phyloP scores from a whole-genome alignment of 306 rosid species.

The Vigna reflexopilosa region DNA sequence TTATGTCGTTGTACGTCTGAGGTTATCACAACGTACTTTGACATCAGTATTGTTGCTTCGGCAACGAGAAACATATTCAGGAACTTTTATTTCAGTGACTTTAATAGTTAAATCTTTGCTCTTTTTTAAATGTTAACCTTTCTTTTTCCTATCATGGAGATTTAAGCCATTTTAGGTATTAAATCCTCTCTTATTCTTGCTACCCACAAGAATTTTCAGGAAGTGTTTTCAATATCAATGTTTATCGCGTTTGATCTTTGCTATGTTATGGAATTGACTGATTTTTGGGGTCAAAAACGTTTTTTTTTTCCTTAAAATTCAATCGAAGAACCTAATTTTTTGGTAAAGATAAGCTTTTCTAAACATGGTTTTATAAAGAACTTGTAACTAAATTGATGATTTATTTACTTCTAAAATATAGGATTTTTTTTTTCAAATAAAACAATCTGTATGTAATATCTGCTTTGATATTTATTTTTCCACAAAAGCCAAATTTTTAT shows the following conservation, averaged over 20 bases:
- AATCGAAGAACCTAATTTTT: neutral
- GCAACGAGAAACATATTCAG: neutral
- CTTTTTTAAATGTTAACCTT: neutral
- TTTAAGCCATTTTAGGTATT: neutral
- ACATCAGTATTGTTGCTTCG: neutral
- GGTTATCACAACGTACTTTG: neutral
- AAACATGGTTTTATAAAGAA: neutral
- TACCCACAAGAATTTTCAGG: neutral
- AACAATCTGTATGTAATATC: neutral
- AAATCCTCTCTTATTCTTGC: neutral
- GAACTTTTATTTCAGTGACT: neutral
- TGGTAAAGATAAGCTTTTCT: neutral
- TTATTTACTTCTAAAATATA: neutral
- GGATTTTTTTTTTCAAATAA: neutral
- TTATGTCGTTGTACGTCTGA: neutral
- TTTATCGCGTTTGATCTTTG: neutral
- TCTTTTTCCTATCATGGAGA: neutral
- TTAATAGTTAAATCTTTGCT: neutral
- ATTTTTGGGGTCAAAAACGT: neutral
- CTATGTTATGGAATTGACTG: neutral
- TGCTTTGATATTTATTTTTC: conserved; percentile 15
- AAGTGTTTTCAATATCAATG: neutral
- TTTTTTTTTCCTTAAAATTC: neutral
- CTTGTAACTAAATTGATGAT: neutral
- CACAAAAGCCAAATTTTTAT: neutral